Evolutionary conservation across 192 early-diverging fungal genomes (phyloP), one percentile per base, ranked within the genome.

Genomic region (Diversispora epigaea): DNA sequence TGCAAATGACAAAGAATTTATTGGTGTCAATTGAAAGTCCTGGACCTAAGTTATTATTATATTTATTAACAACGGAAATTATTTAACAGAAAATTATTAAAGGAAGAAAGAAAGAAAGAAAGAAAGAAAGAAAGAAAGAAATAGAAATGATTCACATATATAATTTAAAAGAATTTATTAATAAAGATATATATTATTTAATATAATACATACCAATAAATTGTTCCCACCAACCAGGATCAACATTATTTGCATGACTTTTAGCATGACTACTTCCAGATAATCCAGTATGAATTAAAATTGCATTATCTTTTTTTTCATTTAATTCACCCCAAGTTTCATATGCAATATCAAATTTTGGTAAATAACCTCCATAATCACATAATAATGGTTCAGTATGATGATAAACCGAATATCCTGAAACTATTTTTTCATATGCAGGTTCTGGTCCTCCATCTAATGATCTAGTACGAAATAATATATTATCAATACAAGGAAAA

Each of bases 311-410:
- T 61, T 84, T 89, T 47, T 85, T 84, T 17, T 79, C 85, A 81
- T 98, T 97, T 47, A 97, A 82, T 55, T 77, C 83, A n/a, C 97
- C 97, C 96, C 96, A 99, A 22, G 96, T 92, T 77, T 99, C 96
- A 78, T 97, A 99, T 2, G 97, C 97, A 69, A 99, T 91, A 60
- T 89, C 81, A 75, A 95, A 84, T 56, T 81, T 64, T 17, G 92
- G 88, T 1, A 98, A 84, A 44, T 87, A 76, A 12, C 96, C 97
- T 49, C 95, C 94, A 70, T 96, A 88, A 75, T 93, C 90, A 73
- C 93, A 82, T 4, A 86, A 77, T 75, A 96, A 95, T 11, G 92
- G 91, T 58, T 81, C 60, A 4, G 73, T 55, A 81, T 93, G 84
- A 45, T 84, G 82, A 75, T 85, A 95, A 41, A 84, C 72, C 49